Evolutionary conservation across 768 basidiomycete species (phyloP), one percentile per base, ranked within the genome.

Genomic region (Phylloporus sp.): DNA sequence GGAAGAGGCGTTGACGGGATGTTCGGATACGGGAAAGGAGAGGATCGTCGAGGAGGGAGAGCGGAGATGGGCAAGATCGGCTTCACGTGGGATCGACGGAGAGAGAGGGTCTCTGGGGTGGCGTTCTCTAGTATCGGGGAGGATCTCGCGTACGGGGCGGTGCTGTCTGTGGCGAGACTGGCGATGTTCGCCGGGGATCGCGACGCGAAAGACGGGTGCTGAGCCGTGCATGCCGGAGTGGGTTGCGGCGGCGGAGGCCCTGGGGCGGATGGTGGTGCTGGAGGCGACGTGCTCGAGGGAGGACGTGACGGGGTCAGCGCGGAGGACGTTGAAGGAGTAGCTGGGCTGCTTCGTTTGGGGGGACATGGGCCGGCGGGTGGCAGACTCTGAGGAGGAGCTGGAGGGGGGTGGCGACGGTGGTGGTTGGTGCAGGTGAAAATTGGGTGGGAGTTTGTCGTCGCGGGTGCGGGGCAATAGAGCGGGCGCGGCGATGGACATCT

Each of bases 241-340:
- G 0, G 51, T 20, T 7, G 41, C 6, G 26, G 57, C 28, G 0
- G 62, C 56, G 40, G 62, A 49, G 0, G 62, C 60, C 15, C 71
- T 62, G 10, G 67, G 72, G 32, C 69, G 71, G 18, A 71, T 65
- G 6, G 72, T 72, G 20, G 67, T 70, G 58, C 72, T 74, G 29
- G 77, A 73, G 8, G 73, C 63, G 44, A 77, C 68, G 41, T 77
- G 77, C 47, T 77, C 68, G 10, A 77, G 69, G 10, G 76, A 76
- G 4, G 72, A 59, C 4, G 65, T 69, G 48, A 70, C 38, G 24
- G 76, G 75, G 53, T 74, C 71, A 6, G 77, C 72, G 18, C 73
- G 70, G 32, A 76, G 68, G n/a, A 77, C 73, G 57, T 72, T 73
- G 64, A 76, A 79, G 2, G 74, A 74, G 58, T 69, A 73, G 24